A percentile compares a stretch with the other conserved stretches of the same genome.
Conservation (phyloP, 345 rosid genomes). For the Acer campestre region DNA sequence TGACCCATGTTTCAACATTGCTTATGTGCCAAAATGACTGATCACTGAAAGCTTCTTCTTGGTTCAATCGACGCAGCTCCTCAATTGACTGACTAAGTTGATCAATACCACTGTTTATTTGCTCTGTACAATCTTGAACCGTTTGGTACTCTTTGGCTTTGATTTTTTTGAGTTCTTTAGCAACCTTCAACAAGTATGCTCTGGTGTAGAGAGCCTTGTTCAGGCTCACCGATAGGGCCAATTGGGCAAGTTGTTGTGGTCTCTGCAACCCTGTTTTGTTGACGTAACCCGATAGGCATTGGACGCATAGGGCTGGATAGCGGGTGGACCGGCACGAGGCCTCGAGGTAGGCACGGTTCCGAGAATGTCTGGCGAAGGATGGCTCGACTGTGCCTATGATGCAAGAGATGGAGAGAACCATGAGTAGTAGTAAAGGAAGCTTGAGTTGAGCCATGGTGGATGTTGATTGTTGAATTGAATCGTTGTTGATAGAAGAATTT, state of each 20-base stretch:
- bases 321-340: conserved; percentile 59
- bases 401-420: conserved; percentile 13
- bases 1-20: conserved; percentile 73
- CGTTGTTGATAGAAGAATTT: not conserved
- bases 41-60: conserved; percentile 10
- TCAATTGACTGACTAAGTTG: conserved; percentile 61
- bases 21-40: conserved; percentile 53
- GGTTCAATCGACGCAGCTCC: conserved; percentile 51
- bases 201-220: conserved; percentile 51
- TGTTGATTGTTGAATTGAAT: not conserved
- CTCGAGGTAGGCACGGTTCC: conserved; percentile 35
- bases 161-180: conserved; percentile 34
- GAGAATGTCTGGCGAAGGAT: conserved; percentile 15
- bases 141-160: conserved; percentile 46
- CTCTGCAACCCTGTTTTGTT: conserved; percentile 34
- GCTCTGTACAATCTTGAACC: conserved; percentile 65
- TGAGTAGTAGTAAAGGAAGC: conserved; percentile 17
- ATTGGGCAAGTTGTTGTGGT: conserved; percentile 61
- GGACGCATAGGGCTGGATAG: conserved; percentile 57
- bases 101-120: conserved; percentile 51
- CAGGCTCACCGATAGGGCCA: conserved; percentile 66
- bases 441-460: conserved; percentile 30
- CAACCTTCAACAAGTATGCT: conserved; percentile 54
- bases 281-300: conserved; percentile 47
- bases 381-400: conserved; percentile 19